Conservation (phyloP, 2,329 filamentous ascomycete species). For the Domatiomyces globalis region DNA sequence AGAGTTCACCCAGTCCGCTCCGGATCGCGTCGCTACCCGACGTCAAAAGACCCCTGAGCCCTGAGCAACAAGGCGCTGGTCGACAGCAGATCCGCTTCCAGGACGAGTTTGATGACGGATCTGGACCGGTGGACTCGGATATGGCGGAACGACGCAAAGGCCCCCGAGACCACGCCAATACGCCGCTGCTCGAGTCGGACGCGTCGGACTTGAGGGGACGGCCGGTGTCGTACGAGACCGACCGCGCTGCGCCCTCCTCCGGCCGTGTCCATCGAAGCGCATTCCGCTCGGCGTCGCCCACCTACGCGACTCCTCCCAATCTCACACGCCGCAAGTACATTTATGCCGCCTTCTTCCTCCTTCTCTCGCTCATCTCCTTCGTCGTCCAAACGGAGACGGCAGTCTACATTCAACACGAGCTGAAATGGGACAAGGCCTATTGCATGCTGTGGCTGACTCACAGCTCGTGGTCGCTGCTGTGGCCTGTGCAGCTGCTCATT, state of each 20-base stretch:
- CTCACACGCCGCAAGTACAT: constrained; percentile 72
- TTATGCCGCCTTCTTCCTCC: constrained; percentile 70
- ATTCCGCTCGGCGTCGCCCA: constrained; percentile 66
- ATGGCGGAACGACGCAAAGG: constrained; percentile 32
- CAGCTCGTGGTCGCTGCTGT: constrained; percentile 80
- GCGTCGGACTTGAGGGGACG: constrained; percentile 22
- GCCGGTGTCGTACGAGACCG: constrained; percentile 26
- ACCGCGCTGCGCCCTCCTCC: constrained; percentile 51
- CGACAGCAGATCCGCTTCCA: constrained; percentile 4
- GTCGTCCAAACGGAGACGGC: constrained; percentile 92
- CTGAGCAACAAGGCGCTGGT: not conserved
- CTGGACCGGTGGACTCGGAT: constrained; percentile 24
- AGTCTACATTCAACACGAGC: constrained; percentile 79
- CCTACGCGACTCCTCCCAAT: constrained; percentile 43
- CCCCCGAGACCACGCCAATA: constrained; percentile 35
- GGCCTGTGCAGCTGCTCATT: constrained; percentile 69
- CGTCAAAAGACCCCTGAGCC: not conserved
- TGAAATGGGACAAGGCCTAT: constrained; percentile 97
- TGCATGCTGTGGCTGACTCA: constrained; percentile 97
- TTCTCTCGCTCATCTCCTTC: constrained; percentile 73
- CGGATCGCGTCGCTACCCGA: constrained; percentile 13
- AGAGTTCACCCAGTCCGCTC: constrained; percentile 10
- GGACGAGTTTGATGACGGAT: constrained; percentile 24
- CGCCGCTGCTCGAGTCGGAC: constrained; percentile 41
- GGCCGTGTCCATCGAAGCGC: constrained; percentile 42